phyloP scores from a whole-genome alignment of 2,329 filamentous ascomycete species.

The Aspergillus fischeri region DNA sequence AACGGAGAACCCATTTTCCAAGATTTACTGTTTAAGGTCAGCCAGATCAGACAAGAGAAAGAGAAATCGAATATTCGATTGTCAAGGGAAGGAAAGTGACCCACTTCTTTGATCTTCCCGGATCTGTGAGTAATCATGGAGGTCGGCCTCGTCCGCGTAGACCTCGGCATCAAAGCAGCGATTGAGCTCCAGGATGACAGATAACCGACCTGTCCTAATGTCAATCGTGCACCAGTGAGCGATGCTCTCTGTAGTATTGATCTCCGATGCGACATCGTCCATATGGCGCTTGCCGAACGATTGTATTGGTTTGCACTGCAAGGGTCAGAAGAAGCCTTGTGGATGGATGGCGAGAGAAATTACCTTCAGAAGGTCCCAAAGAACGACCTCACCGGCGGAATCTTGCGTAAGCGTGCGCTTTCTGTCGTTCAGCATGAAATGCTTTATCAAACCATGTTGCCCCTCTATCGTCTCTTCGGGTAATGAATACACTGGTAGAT shows the following conservation, averaged over 20 bases:
- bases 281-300: slow-evolving; percentile 93
- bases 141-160: slow-evolving; percentile 82
- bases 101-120: slow-evolving; percentile 89
- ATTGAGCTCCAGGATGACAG: slow-evolving; percentile 86
- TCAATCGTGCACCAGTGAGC: slow-evolving; percentile 96
- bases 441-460: slow-evolving; percentile 91
- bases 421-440: slow-evolving; percentile 85
- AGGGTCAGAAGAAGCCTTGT: slow-evolving; percentile 14
- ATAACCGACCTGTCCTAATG: slow-evolving; percentile 84
- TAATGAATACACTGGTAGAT: slow-evolving; percentile 62
- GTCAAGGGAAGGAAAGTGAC: slow-evolving; percentile 24
- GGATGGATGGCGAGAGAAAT: slow-evolving; percentile 44
- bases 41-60: slow-evolving; percentile 1
- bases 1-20: slow-evolving; percentile 92
- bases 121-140: slow-evolving; percentile 73
- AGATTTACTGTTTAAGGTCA: slow-evolving; percentile 67
- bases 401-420: slow-evolving; percentile 86
- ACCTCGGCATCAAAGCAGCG: slow-evolving; percentile 97
- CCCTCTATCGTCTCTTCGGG: slow-evolving; percentile 85
- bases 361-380: slow-evolving; percentile 91
- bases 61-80: not conserved
- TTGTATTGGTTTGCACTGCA: slow-evolving; percentile 75
- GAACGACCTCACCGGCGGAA: slow-evolving; percentile 86
- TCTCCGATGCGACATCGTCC: slow-evolving; percentile 80
- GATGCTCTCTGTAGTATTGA: slow-evolving; percentile 85